These are phyloP conservation scores for Massariosphaeria phaeospora DNA, from an alignment of 495 filamentous ascomycete genomes.

Conservation along the genomic window DNA sequence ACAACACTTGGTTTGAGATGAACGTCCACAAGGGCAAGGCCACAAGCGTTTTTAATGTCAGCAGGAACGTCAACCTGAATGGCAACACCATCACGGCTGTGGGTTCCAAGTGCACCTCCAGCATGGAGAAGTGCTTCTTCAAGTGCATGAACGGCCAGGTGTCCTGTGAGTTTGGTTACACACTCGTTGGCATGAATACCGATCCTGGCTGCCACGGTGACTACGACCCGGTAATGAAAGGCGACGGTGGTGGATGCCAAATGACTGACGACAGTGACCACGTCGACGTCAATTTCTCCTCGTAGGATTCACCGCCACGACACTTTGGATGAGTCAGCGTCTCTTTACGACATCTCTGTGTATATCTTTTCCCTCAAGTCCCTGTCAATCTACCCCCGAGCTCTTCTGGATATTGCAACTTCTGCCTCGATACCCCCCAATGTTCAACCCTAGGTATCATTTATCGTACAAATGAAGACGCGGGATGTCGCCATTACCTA, in stretches of 20 bases:
- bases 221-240: constrained; percentile 3
- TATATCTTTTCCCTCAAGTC: constrained; percentile 4
- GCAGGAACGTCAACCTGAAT: constrained; percentile 41
- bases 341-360: constrained; percentile 1
- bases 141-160: constrained; percentile 14
- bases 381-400: background rate
- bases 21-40: constrained; percentile 34
- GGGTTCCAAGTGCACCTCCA: constrained; percentile 23
- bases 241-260: constrained; percentile 19
- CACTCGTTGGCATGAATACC: constrained; percentile 3
- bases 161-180: constrained; percentile 18
- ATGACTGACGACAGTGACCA: constrained; percentile 2
- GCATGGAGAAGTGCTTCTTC: constrained; percentile 29
- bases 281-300: constrained; percentile 18
- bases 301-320: background rate
- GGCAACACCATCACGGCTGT: constrained; percentile 38
- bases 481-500: background rate
- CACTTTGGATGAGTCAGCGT: background rate
- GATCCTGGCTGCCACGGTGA: constrained; percentile 7
- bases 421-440: background rate
- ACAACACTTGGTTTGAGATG: constrained; percentile 44
- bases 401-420: background rate
- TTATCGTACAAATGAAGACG: constrained; percentile 4
- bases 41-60: constrained; percentile 38
- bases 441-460: background rate